A percentile compares a stretch with the other conserved stretches of the same genome.
Evolutionary conservation across 2,329 filamentous ascomycete species (phyloP).

Genomic region (Arachnomyces sp.): DNA sequence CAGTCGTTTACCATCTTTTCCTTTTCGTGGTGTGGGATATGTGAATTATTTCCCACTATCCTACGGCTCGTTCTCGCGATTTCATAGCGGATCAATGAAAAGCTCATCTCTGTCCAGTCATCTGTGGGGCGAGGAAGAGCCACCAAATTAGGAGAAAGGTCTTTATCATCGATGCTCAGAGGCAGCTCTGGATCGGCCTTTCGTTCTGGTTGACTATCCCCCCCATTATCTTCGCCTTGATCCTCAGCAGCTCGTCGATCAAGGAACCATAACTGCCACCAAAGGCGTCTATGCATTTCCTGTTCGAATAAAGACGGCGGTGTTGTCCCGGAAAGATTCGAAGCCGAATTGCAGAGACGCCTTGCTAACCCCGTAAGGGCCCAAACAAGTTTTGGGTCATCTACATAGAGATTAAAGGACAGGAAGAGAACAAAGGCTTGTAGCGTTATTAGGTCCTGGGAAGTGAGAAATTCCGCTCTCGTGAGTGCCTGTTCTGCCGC

Average conservation of each 20-base stretch:
- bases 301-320: constrained; percentile 30
- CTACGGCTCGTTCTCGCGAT: constrained; percentile 29
- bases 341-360: constrained; percentile 31
- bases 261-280: constrained; percentile 32
- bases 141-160: constrained; percentile 33
- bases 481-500: constrained; percentile 51
- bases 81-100: constrained; percentile 39
- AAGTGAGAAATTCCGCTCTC: constrained; percentile 49
- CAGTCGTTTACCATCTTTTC: constrained; percentile 36
- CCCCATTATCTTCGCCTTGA: constrained; percentile 22
- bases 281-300: constrained; percentile 35
- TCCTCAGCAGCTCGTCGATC: constrained; percentile 34
- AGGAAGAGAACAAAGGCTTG: constrained; percentile 52
- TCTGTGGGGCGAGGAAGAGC: constrained; percentile 33
- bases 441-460: constrained; percentile 48
- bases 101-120: constrained; percentile 42
- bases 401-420: constrained; percentile 30
- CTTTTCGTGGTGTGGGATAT: constrained; percentile 16
- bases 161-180: constrained; percentile 36
- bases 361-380: constrained; percentile 21
- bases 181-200: constrained; percentile 31
- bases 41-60: constrained; percentile 3
- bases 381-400: constrained; percentile 18
- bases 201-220: constrained; percentile 17
- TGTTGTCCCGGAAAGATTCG: constrained; percentile 17